Evolutionary conservation across 768 basidiomycete genomes (phyloP), one percentile per base, ranked within the genome.

Genomic region (Phylloporus rhodoxanthus): DNA sequence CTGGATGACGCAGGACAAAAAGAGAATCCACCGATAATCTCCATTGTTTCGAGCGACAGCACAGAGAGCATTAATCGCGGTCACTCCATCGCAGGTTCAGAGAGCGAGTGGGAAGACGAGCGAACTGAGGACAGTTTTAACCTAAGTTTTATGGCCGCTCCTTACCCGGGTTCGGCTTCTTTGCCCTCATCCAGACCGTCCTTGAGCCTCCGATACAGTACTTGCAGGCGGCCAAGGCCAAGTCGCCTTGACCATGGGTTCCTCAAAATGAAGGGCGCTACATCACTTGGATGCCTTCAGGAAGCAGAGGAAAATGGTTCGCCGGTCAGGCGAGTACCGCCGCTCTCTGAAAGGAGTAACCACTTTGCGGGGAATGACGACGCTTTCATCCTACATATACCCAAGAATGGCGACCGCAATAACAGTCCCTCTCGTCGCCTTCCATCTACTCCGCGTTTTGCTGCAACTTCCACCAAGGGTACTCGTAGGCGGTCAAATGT

Each of bases 81-180:
- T 39, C 61, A 68, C 30, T 82, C 82, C 4, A 65, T 76, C 20
- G 77, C 81, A 40, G 76, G 81, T 6, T 88, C 86, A 5, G 88
- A 91, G 57, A 89, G 85, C 64, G 89, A 92, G 49, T 91, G 90
- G 89, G 89, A 91, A 67, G 88, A 91, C 61, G 88, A 91, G 61
- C 86, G 79, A 69, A 87, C 85, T 1, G 88, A 92, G 8, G 87
- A 88, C 43, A 87, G 84, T 61, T 61, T 86, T 57, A 79, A 73
- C 55, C 50, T 82, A 52, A 81, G 75, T 62, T 75, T 81, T 61
- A 53, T 71, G 48, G 69, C 77, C 6, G 47, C 52, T 47, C 49
- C 56, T 36, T 45, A 43, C 17, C 45, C 48, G 38, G 51, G 43
- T 8, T 17, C 55, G 14, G 63, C 69, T n/a, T 71, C 73, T 13